A percentile compares a stretch with the other conserved stretches of the same genome.
Evolutionary conservation across 2,329 filamentous ascomycete genomes (phyloP).

Genomic region (Ceratocystiopsis minuta): DNA sequence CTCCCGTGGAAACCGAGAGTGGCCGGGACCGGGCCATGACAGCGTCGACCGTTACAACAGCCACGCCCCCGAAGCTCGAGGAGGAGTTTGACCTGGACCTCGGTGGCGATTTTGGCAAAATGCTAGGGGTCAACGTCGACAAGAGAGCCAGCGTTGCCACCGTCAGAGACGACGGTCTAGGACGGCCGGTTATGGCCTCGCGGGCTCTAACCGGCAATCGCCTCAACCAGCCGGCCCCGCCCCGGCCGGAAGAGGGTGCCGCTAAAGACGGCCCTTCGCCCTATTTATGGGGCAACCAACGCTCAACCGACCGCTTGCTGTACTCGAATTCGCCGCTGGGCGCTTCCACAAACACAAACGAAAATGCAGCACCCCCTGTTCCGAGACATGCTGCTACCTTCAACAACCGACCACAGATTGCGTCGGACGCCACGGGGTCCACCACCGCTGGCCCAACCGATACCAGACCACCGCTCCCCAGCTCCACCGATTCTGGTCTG

Average conservation of each 20-base stretch:
- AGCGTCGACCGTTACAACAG: constrained; percentile 33
- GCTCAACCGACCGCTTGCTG: constrained; percentile 31
- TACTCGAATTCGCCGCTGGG: constrained; percentile 16
- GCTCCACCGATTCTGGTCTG: constrained; percentile 17
- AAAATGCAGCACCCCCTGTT: constrained; percentile 19
- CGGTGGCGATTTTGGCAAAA: constrained; percentile 38
- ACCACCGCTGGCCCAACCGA: not conserved
- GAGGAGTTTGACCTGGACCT: constrained; percentile 30
- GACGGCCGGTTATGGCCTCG: constrained; percentile 17
- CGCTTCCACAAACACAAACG: constrained; percentile 17
- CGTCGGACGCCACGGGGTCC: constrained; percentile 10
- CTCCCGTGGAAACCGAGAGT: constrained; percentile 15
- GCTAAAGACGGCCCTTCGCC: constrained; percentile 28
- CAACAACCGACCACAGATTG: constrained; percentile 11
- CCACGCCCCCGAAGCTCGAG: constrained; percentile 31
- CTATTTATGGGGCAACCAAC: constrained; percentile 32
- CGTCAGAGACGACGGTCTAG: constrained; percentile 21
- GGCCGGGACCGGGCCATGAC: constrained; percentile 32
- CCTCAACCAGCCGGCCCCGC: constrained; percentile 26
- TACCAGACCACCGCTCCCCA: constrained; percentile 3
- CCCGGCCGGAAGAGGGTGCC: constrained; percentile 25
- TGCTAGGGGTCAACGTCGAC: constrained; percentile 39
- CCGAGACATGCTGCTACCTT: constrained; percentile 20
- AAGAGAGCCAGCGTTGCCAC: constrained; percentile 35
- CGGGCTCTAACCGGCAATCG: constrained; percentile 30